Conservation (phyloP, 371 early-diverging fungal species). For the Rhizopus stolonifer region DNA sequence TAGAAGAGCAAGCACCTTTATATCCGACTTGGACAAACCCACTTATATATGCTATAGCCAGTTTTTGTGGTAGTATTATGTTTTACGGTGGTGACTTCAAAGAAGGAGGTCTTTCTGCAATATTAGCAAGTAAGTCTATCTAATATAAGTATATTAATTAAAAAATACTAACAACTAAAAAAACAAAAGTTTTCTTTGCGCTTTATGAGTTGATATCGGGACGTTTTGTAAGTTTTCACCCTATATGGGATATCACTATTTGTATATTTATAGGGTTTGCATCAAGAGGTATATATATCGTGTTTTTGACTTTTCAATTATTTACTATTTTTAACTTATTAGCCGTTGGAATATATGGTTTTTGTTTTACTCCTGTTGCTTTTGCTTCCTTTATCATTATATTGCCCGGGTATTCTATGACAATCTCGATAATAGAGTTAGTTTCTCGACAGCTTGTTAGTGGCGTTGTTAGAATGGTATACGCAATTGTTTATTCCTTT, state of each 20-base stretch:
- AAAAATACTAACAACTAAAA: not conserved
- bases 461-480: slow-evolving; percentile 81
- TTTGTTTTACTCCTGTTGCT: slow-evolving; percentile 53
- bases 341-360: slow-evolving; percentile 33
- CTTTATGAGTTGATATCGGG: slow-evolving; percentile 42
- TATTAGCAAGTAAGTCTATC: slow-evolving; percentile 39
- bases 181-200: slow-evolving; percentile 35
- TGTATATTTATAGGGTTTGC: slow-evolving; percentile 69
- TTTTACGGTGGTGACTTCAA: slow-evolving; percentile 46
- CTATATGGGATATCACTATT: slow-evolving; percentile 70
- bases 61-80: slow-evolving; percentile 49
- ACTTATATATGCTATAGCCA: slow-evolving; percentile 48
- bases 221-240: slow-evolving; percentile 40
- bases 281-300: slow-evolving; percentile 43
- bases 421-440: slow-evolving; percentile 77
- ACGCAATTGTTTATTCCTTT: slow-evolving; percentile 76
- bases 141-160: not conserved
- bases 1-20: slow-evolving; percentile 39
- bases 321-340: not conserved
- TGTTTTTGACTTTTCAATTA: no score
- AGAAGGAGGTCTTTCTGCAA: slow-evolving; percentile 43
- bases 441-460: slow-evolving; percentile 84
- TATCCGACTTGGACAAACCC: slow-evolving; percentile 55
- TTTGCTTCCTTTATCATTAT: slow-evolving; percentile 58
- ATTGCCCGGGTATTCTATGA: slow-evolving; percentile 74